A percentile compares a stretch with the other conserved stretches of the same genome.
These are phyloP conservation scores for Carex sylvatica DNA, from an alignment of 202 grass and related monocot species.

Conservation along the genomic window DNA sequence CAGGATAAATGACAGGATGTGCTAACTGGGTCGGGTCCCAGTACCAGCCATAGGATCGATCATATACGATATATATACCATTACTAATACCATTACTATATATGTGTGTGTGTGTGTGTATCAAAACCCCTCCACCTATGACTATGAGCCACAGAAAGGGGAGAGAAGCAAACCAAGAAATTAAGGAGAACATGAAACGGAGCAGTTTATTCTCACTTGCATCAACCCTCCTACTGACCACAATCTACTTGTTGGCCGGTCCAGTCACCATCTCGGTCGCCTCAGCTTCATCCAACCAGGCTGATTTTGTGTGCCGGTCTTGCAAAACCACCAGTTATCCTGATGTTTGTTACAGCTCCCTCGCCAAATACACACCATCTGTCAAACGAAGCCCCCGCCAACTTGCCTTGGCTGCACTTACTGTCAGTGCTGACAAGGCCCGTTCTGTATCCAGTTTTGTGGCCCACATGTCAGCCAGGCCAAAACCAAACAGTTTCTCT, in stretches of 20 bases:
- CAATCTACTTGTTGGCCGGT: background rate
- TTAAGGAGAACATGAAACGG: slow-evolving; percentile 7
- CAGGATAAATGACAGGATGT: background rate
- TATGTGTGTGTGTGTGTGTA: background rate
- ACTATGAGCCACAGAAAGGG: background rate
- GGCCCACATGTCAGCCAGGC: background rate
- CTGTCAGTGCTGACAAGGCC: slow-evolving; percentile 46
- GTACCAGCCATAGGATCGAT: no score
- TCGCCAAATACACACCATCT: slow-evolving; percentile 30
- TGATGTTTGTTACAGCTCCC: slow-evolving; percentile 57
- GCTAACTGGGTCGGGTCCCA: background rate
- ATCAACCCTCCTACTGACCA: background rate
- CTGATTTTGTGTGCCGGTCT: slow-evolving; percentile 43
- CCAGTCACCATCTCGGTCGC: background rate
- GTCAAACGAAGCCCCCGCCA: slow-evolving; percentile 48
- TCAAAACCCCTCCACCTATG: background rate
- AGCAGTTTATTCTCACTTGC: background rate
- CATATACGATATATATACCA: no score
- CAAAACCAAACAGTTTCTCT: background rate
- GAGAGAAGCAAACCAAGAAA: background rate
- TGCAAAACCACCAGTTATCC: slow-evolving; percentile 64
- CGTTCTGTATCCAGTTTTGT: slow-evolving; percentile 55
- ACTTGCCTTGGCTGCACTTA: slow-evolving; percentile 64
- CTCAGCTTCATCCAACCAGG: background rate
- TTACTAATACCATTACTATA: no score